A percentile compares a stretch with the other conserved stretches of the same genome.
phyloP scores from a whole-genome alignment of 352 stramenopile species.

The Globisporangium paroecandrum region DNA sequence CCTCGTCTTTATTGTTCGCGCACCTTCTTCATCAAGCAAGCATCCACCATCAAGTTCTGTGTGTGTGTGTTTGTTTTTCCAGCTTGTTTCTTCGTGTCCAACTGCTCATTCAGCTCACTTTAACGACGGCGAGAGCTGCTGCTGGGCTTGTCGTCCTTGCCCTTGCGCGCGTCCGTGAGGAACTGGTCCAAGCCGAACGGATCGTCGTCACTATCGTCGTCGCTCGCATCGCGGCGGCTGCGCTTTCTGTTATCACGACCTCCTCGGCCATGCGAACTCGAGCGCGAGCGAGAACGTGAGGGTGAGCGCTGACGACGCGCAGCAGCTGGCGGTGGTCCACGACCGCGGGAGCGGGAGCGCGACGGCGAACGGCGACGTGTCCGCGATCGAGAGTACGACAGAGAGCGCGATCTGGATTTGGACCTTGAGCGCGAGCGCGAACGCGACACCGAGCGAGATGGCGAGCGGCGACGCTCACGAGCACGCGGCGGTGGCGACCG shows the following conservation, averaged over 20 bases:
- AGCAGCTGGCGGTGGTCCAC: neutral
- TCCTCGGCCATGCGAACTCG: slow-evolving; percentile 27
- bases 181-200: slow-evolving; percentile 86
- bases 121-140: slow-evolving; percentile 32
- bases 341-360: slow-evolving; percentile 20
- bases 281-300: slow-evolving; percentile 40
- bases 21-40: neutral
- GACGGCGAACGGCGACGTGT: slow-evolving; percentile 26
- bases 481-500: slow-evolving; percentile 15
- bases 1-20: neutral
- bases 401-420: slow-evolving; percentile 8
- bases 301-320: slow-evolving; percentile 18
- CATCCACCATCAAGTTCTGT: neutral
- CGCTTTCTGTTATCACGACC: slow-evolving; percentile 38
- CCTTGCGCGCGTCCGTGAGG: slow-evolving; percentile 67
- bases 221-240: slow-evolving; percentile 36
- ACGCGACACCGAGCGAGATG: slow-evolving; percentile 93
- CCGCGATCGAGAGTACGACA: slow-evolving; percentile 65
- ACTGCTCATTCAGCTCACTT: neutral
- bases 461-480: slow-evolving; percentile 69
- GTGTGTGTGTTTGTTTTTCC: neutral
- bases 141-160: slow-evolving; percentile 21
- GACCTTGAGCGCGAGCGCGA: slow-evolving; percentile 45
- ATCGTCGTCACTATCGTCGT: slow-evolving; percentile 59
- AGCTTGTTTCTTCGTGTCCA: neutral